These are phyloP conservation scores for Thalassiosira mediterranea DNA, from an alignment of 352 stramenopile species.

Conservation along the genomic window DNA sequence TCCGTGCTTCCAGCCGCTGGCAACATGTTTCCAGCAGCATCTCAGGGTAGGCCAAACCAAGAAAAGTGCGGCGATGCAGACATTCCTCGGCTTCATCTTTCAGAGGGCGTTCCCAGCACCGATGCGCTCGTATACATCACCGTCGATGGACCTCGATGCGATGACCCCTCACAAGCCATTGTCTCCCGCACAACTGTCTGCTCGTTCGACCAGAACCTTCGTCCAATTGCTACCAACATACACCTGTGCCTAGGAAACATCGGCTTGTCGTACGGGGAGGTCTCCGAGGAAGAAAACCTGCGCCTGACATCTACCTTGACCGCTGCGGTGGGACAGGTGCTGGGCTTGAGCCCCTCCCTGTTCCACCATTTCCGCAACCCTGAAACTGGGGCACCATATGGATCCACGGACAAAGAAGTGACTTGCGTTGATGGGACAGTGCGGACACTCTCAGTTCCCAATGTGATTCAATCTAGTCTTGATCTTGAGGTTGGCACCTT, in stretches of 20 bases:
- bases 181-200: constrained; percentile 40
- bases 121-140: constrained; percentile 54
- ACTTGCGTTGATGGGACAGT: constrained; percentile 49
- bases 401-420: constrained; percentile 37
- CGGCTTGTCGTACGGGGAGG: constrained; percentile 22
- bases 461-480: constrained; percentile 42
- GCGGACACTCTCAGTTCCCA: constrained; percentile 43
- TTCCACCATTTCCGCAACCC: constrained; percentile 48
- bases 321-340: constrained; percentile 45
- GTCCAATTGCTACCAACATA: constrained; percentile 51
- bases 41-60: neutral
- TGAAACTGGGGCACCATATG: constrained; percentile 38
- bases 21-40: constrained; percentile 35
- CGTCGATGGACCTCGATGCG: constrained; percentile 39
- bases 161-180: constrained; percentile 12
- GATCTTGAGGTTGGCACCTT: constrained; percentile 14
- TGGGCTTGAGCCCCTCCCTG: constrained; percentile 46
- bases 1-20: constrained; percentile 31
- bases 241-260: constrained; percentile 44
- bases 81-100: constrained; percentile 38
- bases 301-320: constrained; percentile 35
- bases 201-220: constrained; percentile 55
- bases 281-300: constrained; percentile 45
- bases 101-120: constrained; percentile 38
- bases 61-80: constrained; percentile 44